Conservation (phyloP, 371 early-diverging fungal species). For the Mortierella sp. region DNA sequence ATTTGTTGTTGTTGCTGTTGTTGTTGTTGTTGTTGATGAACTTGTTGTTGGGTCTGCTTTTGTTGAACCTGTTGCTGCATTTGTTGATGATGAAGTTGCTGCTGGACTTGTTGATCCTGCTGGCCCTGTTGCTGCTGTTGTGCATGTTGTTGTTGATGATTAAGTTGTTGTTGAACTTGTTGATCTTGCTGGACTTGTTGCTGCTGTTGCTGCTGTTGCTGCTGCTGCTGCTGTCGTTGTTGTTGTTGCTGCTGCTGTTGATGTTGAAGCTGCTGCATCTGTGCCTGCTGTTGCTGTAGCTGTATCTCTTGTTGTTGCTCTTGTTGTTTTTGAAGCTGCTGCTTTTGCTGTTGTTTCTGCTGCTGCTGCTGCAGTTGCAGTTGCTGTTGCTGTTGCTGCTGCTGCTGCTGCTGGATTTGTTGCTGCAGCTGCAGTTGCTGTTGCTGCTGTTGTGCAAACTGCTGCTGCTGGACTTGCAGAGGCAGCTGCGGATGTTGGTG, state of each 20-base stretch:
- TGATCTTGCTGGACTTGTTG: no score
- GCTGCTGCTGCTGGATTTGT: slow-evolving; percentile 2
- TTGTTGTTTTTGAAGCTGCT: background rate
- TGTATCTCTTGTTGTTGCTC: background rate
- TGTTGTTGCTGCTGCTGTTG: no score
- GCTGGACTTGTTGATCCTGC: background rate
- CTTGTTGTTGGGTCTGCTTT: slow-evolving; percentile 19
- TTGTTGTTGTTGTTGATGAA: slow-evolving; percentile 21
- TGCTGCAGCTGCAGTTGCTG: background rate
- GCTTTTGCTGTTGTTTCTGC: slow-evolving; percentile 7
- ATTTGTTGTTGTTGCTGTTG: background rate
- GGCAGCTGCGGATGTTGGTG: background rate
- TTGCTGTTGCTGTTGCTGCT: background rate
- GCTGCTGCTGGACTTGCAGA: slow-evolving; percentile 15
- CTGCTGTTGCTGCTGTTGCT: no score
- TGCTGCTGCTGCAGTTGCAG: slow-evolving; percentile 11
- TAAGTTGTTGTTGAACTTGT: no score
- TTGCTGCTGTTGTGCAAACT: background rate
- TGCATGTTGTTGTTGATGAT: no score
- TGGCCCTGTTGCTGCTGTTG: slow-evolving; percentile 6
- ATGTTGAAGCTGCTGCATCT: no score
- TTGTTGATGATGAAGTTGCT: slow-evolving; percentile 12
- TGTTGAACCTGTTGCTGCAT: slow-evolving; percentile 3
- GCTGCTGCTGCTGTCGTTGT: no score
- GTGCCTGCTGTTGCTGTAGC: no score